phyloP scores from a whole-genome alignment of 345 rosid species.

The Crucihimalaya himalaica region DNA sequence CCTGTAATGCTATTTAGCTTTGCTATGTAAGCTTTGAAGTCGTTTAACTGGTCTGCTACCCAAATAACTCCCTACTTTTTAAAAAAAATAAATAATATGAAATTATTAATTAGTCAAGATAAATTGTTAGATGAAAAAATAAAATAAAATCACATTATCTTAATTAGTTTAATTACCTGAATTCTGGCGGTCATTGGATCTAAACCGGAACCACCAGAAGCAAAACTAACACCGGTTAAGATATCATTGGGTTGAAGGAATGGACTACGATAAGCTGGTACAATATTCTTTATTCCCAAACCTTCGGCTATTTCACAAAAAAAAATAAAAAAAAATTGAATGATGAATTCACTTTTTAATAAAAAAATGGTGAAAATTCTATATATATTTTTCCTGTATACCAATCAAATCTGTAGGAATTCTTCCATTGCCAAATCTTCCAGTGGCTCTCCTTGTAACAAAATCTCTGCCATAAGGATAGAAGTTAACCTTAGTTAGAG shows the following conservation, averaged over 20 bases:
- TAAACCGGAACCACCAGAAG: slow-evolving; percentile 42
- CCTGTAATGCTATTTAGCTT: slow-evolving; percentile 47
- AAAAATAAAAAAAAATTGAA: background rate
- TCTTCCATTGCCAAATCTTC: slow-evolving; percentile 46
- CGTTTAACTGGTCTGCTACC: slow-evolving; percentile 50
- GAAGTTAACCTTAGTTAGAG: slow-evolving; percentile 38
- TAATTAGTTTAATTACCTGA: slow-evolving; percentile 20
- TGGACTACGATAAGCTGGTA: slow-evolving; percentile 39
- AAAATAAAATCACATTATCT: background rate
- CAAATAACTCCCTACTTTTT: slow-evolving; percentile 49
- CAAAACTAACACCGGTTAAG: slow-evolving; percentile 42
- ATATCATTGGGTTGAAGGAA: slow-evolving; percentile 30
- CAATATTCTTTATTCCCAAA: slow-evolving; percentile 33
- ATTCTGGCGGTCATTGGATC: slow-evolving; percentile 36
- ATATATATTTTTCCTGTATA: background rate
- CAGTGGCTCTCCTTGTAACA: slow-evolving; percentile 32
- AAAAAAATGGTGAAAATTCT: background rate
- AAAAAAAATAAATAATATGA: background rate
- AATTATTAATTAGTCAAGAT: background rate
- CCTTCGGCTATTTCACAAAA: slow-evolving; percentile 29
- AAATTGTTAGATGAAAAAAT: background rate
- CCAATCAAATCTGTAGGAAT: slow-evolving; percentile 45
- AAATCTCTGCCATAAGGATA: slow-evolving; percentile 45
- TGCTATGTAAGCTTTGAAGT: slow-evolving; percentile 53
- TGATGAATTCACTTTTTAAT: background rate